These are phyloP conservation scores for Lachancea sp. DNA, from an alignment of 805 yeast genomes.

Conservation along the genomic window DNA sequence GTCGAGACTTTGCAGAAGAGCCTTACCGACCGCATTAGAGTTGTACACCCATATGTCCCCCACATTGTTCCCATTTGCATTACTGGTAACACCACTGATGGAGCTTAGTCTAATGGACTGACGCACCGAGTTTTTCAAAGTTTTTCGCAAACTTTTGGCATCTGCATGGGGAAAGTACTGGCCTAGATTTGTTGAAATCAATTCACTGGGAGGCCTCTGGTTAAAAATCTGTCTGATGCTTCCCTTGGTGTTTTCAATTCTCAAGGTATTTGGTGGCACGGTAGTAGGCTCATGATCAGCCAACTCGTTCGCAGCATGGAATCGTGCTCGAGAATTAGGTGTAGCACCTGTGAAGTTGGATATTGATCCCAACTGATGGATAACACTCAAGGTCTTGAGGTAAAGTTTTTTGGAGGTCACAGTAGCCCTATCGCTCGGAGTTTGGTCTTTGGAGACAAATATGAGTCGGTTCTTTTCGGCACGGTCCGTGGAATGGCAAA, in stretches of 20 bases:
- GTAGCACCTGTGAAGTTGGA: conserved; percentile 3
- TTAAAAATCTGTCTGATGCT: conserved; percentile 50
- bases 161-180: conserved; percentile 89
- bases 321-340: conserved; percentile 4
- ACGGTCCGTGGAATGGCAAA: conserved; percentile 70
- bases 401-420: conserved; percentile 46
- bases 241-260: conserved; percentile 26
- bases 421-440: conserved; percentile 57
- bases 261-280: conserved; percentile 1
- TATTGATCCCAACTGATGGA: conserved; percentile 15
- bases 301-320: conserved; percentile 4
- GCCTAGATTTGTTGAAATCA: conserved; percentile 80
- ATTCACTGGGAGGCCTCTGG: conserved; percentile 89
- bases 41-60: conserved; percentile 59
- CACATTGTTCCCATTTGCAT: conserved; percentile 39
- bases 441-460: conserved; percentile 55
- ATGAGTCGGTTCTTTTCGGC: conserved; percentile 63
- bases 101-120: conserved; percentile 54
- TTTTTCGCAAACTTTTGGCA: conserved; percentile 62
- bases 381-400: conserved; percentile 25
- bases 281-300: conserved; percentile 1
- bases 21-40: conserved; percentile 50
- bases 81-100: conserved; percentile 20
- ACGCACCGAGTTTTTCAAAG: conserved; percentile 77
- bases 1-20: conserved; percentile 32